A percentile compares a stretch with the other conserved stretches of the same genome.
These are phyloP conservation scores for Mallotus japonicus DNA, from an alignment of 441 rosid genomes.

Conservation along the genomic window DNA sequence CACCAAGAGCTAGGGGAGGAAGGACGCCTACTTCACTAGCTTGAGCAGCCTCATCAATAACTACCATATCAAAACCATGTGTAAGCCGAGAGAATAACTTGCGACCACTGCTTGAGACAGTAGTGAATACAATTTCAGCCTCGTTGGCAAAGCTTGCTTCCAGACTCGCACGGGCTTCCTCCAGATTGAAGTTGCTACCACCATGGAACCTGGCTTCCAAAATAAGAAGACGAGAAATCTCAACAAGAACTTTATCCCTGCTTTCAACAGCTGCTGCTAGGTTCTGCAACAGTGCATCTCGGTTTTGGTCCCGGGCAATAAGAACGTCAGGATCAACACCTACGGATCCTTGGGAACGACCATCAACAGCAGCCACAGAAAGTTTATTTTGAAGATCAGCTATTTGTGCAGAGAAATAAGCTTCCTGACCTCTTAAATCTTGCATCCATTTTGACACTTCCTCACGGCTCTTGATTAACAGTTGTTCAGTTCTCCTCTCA, in stretches of 20 bases:
- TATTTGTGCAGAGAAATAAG: slow-evolving; percentile 75
- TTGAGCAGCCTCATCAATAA: slow-evolving; percentile 99
- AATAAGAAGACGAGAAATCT: slow-evolving; percentile 94
- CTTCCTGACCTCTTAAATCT: slow-evolving; percentile 68
- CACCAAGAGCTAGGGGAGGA: slow-evolving; percentile 98
- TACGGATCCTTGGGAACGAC: slow-evolving; percentile 93
- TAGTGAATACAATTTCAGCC: slow-evolving; percentile 99
- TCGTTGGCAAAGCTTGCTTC: slow-evolving; percentile 99
- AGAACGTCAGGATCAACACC: slow-evolving; percentile 97
- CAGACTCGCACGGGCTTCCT: slow-evolving; percentile 94
- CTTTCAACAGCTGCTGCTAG: slow-evolving; percentile 94
- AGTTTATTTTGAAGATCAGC: slow-evolving; percentile 78
- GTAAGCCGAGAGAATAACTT: slow-evolving; percentile 94
- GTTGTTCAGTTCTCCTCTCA: slow-evolving; percentile 95
- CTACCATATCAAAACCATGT: slow-evolving; percentile 99
- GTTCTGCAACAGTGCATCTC: slow-evolving; percentile 79
- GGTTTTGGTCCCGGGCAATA: slow-evolving; percentile 84
- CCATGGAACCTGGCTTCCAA: slow-evolving; percentile 74
- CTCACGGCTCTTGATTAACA: slow-evolving; percentile 74
- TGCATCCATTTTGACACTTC: slow-evolving; percentile 89
- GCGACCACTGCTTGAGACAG: slow-evolving; percentile 99
- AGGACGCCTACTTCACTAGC: slow-evolving; percentile 97
- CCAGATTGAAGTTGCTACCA: slow-evolving; percentile 79
- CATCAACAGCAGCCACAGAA: slow-evolving; percentile 64
- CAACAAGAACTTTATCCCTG: slow-evolving; percentile 92